phyloP scores from a whole-genome alignment of 139 green algal genomes.

The Chlorella ohadii region DNA sequence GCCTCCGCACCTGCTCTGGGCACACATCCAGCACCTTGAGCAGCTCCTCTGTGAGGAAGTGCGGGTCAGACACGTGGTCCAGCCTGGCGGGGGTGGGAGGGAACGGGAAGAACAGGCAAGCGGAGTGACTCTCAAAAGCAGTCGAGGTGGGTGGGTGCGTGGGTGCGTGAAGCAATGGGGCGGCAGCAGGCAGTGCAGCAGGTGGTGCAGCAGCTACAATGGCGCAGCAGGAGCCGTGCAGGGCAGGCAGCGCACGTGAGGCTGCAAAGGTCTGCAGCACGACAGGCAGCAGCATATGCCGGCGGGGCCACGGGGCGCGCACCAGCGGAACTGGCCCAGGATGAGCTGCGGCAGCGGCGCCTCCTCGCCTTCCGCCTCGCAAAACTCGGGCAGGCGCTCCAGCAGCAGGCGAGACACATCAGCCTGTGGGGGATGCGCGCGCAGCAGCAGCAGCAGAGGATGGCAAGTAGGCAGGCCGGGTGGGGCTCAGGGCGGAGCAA shows the following conservation, averaged over 20 bases:
- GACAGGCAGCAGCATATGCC: no score
- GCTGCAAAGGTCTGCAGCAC: no score
- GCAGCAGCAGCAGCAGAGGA: no score
- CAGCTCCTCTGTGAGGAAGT: slow-evolving; percentile 17
- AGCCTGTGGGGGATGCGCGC: slow-evolving; percentile 8
- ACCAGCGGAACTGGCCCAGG: slow-evolving; percentile 55
- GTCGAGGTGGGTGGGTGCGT: no score
- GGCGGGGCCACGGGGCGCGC: no score
- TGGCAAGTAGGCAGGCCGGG: no score
- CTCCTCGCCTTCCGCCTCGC: slow-evolving; percentile 2
- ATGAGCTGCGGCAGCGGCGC: slow-evolving; percentile 37
- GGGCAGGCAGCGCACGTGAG: background rate
- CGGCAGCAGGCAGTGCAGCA: no score
- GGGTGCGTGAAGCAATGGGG: no score
- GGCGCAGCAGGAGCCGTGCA: background rate
- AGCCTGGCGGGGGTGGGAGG: background rate
- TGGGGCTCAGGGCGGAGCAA: no score
- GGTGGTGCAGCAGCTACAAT: no score
- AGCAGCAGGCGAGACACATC: slow-evolving; percentile 36
- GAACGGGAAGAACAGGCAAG: no score
- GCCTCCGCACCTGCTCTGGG: background rate
- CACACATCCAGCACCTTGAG: slow-evolving; percentile 40
- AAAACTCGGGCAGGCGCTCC: slow-evolving; percentile 23
- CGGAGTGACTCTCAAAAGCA: no score
- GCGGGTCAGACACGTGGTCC: slow-evolving; percentile 28